Conservation (phyloP, 768 basidiomycete species). For the Amanita polypyramis region DNA sequence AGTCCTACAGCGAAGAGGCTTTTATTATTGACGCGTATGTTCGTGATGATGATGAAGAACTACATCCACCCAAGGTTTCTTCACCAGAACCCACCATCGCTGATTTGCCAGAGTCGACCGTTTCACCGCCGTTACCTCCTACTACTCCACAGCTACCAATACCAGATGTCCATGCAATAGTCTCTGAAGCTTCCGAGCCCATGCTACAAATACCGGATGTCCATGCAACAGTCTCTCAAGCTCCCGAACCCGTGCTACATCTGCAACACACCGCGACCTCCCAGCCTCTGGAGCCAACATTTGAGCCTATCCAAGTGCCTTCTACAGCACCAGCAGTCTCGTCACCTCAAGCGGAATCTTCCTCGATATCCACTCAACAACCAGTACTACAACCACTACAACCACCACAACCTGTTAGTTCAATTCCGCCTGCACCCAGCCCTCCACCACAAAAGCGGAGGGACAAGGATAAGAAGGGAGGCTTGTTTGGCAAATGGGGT, state of each 20-base stretch:
- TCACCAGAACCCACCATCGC: not conserved
- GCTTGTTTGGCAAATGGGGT: constrained; percentile 54
- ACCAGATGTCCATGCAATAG: constrained; percentile 21
- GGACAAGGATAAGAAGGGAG: constrained; percentile 66
- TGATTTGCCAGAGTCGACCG: not conserved
- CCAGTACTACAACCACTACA: not conserved
- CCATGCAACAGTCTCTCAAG: constrained; percentile 32
- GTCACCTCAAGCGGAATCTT: constrained; percentile 15
- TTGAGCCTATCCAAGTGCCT: not conserved
- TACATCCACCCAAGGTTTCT: constrained; percentile 16
- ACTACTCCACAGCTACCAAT: constrained; percentile 12
- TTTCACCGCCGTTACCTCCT: constrained; percentile 2
- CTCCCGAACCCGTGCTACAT: constrained; percentile 17
- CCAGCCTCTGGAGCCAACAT: not conserved
- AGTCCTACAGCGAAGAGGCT: constrained; percentile 73
- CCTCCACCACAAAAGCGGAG: constrained; percentile 37
- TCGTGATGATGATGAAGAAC: constrained; percentile 36
- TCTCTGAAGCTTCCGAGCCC: constrained; percentile 26
- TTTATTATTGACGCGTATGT: constrained; percentile 82
- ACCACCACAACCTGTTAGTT: not conserved
- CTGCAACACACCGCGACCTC: constrained; percentile 13
- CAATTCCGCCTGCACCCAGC: not conserved
- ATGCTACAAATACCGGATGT: constrained; percentile 62
- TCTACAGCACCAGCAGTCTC: constrained; percentile 9
- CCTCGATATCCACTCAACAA: not conserved